These are phyloP conservation scores for Aspergillus diversus DNA, from an alignment of 495 filamentous ascomycete genomes.

Conservation along the genomic window DNA sequence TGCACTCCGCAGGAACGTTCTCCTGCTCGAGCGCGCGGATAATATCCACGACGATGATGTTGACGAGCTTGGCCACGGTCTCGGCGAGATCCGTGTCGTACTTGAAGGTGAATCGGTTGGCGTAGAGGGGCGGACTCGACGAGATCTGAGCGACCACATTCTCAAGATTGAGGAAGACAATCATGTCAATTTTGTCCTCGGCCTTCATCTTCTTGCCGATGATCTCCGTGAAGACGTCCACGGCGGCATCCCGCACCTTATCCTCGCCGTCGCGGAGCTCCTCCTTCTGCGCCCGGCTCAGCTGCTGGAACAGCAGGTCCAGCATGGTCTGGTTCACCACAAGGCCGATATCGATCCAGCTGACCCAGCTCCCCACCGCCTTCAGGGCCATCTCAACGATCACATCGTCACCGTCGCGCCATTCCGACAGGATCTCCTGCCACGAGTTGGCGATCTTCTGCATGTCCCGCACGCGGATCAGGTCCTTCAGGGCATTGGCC, in stretches of 20 bases:
- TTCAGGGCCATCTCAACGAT: slow-evolving; percentile 86
- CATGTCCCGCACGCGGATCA: slow-evolving; percentile 82
- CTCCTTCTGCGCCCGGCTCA: slow-evolving; percentile 60
- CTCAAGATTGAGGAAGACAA: slow-evolving; percentile 82
- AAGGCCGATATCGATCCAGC: slow-evolving; percentile 95
- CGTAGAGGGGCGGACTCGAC: slow-evolving; percentile 74
- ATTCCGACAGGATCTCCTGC: slow-evolving; percentile 86
- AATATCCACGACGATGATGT: slow-evolving; percentile 82
- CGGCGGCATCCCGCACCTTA: slow-evolving; percentile 80
- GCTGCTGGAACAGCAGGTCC: slow-evolving; percentile 77
- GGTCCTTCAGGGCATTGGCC: slow-evolving; percentile 84
- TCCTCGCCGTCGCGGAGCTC: slow-evolving; percentile 61
- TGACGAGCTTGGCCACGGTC: slow-evolving; percentile 93
- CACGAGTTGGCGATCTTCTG: slow-evolving; percentile 83
- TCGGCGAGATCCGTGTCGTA: slow-evolving; percentile 97
- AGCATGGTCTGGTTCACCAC: slow-evolving; percentile 88
- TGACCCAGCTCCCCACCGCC: slow-evolving; percentile 91
- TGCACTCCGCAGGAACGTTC: slow-evolving; percentile 54
- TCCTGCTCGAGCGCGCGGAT: slow-evolving; percentile 73
- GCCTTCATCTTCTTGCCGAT: slow-evolving; percentile 97
- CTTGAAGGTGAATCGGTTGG: slow-evolving; percentile 73
- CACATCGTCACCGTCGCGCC: slow-evolving; percentile 70
- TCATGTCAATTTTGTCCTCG: slow-evolving; percentile 89
- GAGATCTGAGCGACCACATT: slow-evolving; percentile 81
- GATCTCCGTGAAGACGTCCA: slow-evolving; percentile 93